Conservation (phyloP, 164 flowering plant genomes). For the Buxus sempervirens region DNA sequence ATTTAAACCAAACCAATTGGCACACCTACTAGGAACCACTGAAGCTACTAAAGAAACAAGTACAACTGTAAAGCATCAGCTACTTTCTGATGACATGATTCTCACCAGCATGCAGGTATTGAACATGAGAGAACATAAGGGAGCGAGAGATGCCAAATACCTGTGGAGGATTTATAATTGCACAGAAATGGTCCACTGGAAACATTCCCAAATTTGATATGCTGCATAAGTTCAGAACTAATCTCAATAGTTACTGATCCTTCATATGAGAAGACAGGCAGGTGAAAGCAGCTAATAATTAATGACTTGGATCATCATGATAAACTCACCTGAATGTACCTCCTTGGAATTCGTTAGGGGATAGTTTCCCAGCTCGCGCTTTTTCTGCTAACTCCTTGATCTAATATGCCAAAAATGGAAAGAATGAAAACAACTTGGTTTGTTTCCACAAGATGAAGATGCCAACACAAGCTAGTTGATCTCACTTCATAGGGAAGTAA, state of each 20-base stretch:
- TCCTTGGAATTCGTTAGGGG: slow-evolving; percentile 90
- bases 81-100: too few relatives aligned
- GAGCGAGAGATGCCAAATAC: slow-evolving; percentile 25
- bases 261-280: not conserved
- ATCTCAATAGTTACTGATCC: not conserved
- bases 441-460: not conserved
- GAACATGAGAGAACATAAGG: too few relatives aligned
- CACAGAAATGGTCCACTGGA: slow-evolving; percentile 94
- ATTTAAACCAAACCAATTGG: too few relatives aligned
- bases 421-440: not conserved
- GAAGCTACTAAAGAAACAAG: too few relatives aligned
- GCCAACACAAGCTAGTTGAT: too few relatives aligned
- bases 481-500: not conserved
- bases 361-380: slow-evolving; percentile 84
- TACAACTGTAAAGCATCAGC: too few relatives aligned
- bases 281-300: not conserved
- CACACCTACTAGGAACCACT: too few relatives aligned
- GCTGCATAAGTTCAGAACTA: slow-evolving; percentile 43
- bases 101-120: too few relatives aligned
- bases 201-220: slow-evolving; percentile 99
- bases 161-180: slow-evolving; percentile 99
- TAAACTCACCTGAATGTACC: slow-evolving; percentile 84
- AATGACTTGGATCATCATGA: not conserved
- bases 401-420: slow-evolving; percentile 30
- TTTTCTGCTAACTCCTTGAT: slow-evolving; percentile 93